A percentile compares a stretch with the other conserved stretches of the same genome.
Evolutionary conservation across 176 grass and related monocot species (phyloP).

Genomic region (Oryza longistaminata): DNA sequence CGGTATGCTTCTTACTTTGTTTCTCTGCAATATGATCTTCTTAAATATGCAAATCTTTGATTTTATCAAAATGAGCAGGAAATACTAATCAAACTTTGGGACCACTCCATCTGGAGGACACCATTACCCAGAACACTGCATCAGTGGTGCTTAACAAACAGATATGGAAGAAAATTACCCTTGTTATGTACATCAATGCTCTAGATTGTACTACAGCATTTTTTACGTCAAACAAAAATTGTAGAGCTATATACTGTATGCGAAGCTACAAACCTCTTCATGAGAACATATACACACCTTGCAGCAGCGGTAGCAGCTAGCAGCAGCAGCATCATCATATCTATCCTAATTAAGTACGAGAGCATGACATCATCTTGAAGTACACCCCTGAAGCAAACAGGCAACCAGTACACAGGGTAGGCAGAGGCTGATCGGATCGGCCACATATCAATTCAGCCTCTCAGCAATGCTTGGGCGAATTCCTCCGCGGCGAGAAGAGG

Average conservation of each 20-base stretch:
- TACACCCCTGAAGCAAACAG: slow-evolving; percentile 6
- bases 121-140: slow-evolving; percentile 10
- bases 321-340: too few relatives aligned
- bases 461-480: slow-evolving; percentile 49
- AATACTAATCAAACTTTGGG: not conserved
- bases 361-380: slow-evolving; percentile 19
- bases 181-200: slow-evolving; percentile 47
- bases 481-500: slow-evolving; percentile 72
- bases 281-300: slow-evolving; percentile 34
- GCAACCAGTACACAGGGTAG: not conserved
- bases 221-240: slow-evolving; percentile 4
- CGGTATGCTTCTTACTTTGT: not conserved
- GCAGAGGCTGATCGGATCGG: slow-evolving; percentile 15
- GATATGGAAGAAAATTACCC: not conserved
- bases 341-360: not conserved
- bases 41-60: not conserved
- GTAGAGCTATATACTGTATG: slow-evolving; percentile 18
- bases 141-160: not conserved
- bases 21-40: not conserved
- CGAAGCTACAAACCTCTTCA: slow-evolving; percentile 20
- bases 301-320: slow-evolving; percentile 28
- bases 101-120: not conserved
- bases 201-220: not conserved
- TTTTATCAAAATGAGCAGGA: not conserved
- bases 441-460: not conserved